Evolutionary conservation across 768 basidiomycete genomes (phyloP).

Genomic region (Hygrocybe punicea): DNA sequence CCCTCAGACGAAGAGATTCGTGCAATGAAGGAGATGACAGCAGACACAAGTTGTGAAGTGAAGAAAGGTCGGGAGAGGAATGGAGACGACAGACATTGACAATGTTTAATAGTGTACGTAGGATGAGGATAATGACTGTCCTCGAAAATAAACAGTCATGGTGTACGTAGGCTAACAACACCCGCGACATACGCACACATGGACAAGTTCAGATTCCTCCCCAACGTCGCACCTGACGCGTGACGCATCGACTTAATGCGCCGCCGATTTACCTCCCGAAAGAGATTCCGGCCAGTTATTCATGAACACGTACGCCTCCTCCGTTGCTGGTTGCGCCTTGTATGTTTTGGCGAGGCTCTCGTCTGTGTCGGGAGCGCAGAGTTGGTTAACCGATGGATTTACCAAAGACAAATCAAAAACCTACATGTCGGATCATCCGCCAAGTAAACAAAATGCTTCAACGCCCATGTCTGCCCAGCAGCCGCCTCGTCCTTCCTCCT

Average conservation of each 20-base stretch:
- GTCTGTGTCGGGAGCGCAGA: constrained; percentile 39
- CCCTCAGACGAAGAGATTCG: no score
- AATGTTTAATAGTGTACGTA: no score
- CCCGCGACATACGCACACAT: no score
- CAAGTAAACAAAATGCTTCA: constrained; percentile 73
- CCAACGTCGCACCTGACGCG: no score
- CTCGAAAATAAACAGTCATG: no score
- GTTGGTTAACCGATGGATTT: not conserved
- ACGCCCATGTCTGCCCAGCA: constrained; percentile 65
- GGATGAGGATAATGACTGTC: no score
- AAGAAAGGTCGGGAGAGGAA: no score
- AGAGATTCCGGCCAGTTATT: constrained; percentile 48
- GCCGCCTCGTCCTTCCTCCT: constrained; percentile 77
- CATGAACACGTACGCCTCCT: constrained; percentile 73
- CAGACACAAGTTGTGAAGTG: no score
- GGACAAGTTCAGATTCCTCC: not conserved
- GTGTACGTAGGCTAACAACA: no score
- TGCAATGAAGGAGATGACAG: no score
- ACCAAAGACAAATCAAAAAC: constrained; percentile 24
- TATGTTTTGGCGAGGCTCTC: constrained; percentile 61
- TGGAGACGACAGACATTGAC: no score
- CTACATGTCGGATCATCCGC: constrained; percentile 71
- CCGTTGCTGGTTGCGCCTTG: constrained; percentile 62
- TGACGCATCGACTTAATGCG: no score
- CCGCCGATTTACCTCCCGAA: not conserved